Percentiles rank a stretch among this genome's conserved stretches.
Conservation (phyloP, 345 rosid genomes). For the Combretum micranthum region DNA sequence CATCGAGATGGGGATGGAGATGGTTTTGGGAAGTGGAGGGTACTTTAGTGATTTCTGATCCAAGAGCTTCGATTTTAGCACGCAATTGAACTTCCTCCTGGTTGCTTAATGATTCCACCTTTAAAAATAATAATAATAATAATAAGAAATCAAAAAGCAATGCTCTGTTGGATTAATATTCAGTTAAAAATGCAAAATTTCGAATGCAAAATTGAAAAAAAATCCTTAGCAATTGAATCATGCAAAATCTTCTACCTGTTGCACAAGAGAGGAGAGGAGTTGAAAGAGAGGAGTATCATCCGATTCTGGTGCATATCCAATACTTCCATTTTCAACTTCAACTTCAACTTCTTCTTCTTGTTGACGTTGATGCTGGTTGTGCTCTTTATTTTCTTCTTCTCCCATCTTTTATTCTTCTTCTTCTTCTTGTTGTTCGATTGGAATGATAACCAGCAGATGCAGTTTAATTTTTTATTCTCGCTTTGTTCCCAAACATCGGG, state of each 20-base stretch:
- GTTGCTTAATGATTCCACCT: constrained; percentile 72
- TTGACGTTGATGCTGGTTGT: background rate
- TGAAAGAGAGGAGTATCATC: constrained; percentile 60
- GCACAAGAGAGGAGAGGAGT: constrained; percentile 67
- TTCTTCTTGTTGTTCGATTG: no score
- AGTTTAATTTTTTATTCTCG: no score
- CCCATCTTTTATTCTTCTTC: no score
- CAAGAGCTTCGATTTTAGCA: constrained; percentile 83
- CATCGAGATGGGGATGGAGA: constrained; percentile 43
- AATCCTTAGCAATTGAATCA: background rate
- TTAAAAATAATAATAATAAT: constrained; percentile 2
- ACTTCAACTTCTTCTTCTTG: background rate
- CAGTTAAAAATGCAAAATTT: no score
- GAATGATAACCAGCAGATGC: no score
- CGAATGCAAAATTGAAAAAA: background rate
- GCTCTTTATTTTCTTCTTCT: no score
- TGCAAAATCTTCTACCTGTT: constrained; percentile 31
- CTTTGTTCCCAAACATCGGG: no score
- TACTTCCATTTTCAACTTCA: no score
- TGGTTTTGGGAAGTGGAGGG: constrained; percentile 45
- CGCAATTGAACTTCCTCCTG: constrained; percentile 80
- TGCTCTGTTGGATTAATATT: no score
- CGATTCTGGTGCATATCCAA: background rate
- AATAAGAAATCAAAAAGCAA: no score
- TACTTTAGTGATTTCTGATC: constrained; percentile 67